Evolutionary conservation across 1,284 basidiomycete species (phyloP).

Genomic region (Rhodotorula glutinis): DNA sequence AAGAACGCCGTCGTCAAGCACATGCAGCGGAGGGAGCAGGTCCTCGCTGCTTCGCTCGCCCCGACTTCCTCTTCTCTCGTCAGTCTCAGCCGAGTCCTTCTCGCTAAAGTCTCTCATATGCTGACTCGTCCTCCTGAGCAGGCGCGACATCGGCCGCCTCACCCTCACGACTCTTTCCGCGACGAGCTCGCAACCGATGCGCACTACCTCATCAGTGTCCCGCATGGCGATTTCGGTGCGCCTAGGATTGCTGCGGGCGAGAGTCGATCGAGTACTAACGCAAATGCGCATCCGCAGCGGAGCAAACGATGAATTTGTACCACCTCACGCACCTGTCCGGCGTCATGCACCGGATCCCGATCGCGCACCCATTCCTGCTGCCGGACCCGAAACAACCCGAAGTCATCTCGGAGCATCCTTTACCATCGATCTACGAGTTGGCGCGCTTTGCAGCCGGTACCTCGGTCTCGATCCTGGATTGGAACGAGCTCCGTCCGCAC

Average conservation of each 20-base stretch:
- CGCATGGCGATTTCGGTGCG: conserved; percentile 34
- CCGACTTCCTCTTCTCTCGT: conserved; percentile 7
- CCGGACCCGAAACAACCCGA: conserved; percentile 6
- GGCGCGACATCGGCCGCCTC: neutral
- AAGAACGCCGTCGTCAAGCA: conserved; percentile 23
- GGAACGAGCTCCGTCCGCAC: conserved; percentile 34
- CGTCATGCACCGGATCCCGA: conserved; percentile 25
- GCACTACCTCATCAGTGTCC: conserved; percentile 30
- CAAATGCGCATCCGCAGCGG: conserved; percentile 3
- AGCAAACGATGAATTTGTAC: conserved; percentile 37
- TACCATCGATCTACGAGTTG: conserved; percentile 34
- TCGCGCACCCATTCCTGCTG: conserved; percentile 31
- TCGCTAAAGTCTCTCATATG: too few relatives aligned
- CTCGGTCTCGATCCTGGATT: conserved; percentile 29
- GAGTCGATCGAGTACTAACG: too few relatives aligned
- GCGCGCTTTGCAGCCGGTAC: conserved; percentile 23
- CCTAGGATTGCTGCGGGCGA: fast-evolving
- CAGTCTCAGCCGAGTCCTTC: neutral
- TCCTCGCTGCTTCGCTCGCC: conserved; percentile 17
- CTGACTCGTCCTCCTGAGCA: neutral
- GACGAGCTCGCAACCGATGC: conserved; percentile 26
- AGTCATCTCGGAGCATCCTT: conserved; percentile 9
- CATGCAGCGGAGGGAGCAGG: conserved; percentile 29
- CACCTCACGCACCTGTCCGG: conserved; percentile 33
- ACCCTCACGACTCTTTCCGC: conserved; percentile 32